Conservation (phyloP, 148 eudicot species). For the Pouteria glomerata region DNA sequence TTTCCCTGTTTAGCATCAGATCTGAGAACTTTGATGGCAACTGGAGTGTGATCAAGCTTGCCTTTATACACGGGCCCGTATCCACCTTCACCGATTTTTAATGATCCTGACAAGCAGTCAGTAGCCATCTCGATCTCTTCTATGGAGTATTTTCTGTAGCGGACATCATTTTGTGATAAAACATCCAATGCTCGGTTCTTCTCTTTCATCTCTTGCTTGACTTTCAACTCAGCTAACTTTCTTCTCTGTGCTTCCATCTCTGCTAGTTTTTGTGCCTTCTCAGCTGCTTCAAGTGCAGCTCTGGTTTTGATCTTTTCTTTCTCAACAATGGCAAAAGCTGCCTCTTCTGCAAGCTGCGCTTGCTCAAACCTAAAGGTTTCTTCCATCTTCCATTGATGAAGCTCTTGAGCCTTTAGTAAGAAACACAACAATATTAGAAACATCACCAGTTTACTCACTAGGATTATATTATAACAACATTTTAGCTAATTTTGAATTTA, state of each 20-base stretch:
- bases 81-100: slow-evolving; percentile 85
- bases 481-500: background rate
- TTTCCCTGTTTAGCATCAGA: slow-evolving; percentile 81
- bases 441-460: background rate
- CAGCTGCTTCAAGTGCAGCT: slow-evolving; percentile 86
- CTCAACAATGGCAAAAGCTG: slow-evolving; percentile 48
- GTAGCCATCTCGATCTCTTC: slow-evolving; percentile 81
- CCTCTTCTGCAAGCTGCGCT: slow-evolving; percentile 50
- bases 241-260: slow-evolving; percentile 72
- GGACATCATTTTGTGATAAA: slow-evolving; percentile 41
- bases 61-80: slow-evolving; percentile 84
- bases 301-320: slow-evolving; percentile 64
- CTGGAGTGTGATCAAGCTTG: slow-evolving; percentile 75
- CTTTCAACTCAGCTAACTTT: slow-evolving; percentile 54
- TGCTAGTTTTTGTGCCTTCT: slow-evolving; percentile 68
- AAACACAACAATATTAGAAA: background rate
- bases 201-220: slow-evolving; percentile 54
- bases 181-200: slow-evolving; percentile 49
- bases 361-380: slow-evolving; percentile 45
- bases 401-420: slow-evolving; percentile 51
- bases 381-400: slow-evolving; percentile 44
- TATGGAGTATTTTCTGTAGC: slow-evolving; percentile 67
- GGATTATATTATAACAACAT: background rate
- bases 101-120: slow-evolving; percentile 32
- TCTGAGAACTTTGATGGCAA: slow-evolving; percentile 75